These are phyloP conservation scores for Chaetomiaceae sp. DNA, from an alignment of 2,329 filamentous ascomycete species.

Conservation along the genomic window DNA sequence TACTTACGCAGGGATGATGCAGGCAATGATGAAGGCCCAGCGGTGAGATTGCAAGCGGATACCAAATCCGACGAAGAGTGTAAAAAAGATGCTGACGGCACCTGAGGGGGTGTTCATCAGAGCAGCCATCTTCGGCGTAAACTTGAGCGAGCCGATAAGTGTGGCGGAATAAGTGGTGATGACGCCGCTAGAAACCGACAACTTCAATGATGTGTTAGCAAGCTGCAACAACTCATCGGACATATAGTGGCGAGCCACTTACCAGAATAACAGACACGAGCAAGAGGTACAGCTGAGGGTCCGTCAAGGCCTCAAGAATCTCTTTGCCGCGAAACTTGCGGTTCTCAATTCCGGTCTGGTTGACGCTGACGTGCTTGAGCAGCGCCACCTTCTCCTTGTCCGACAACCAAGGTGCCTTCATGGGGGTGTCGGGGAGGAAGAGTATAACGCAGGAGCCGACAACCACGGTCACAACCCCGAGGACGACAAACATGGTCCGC, in stretches of 20 bases:
- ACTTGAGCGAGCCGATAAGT: conserved; percentile 47
- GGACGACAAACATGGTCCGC: conserved; percentile 48
- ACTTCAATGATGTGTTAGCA: conserved; percentile 28
- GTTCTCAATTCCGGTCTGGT: conserved; percentile 55
- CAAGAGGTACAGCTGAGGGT: conserved; percentile 50
- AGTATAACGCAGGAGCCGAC: conserved; percentile 39
- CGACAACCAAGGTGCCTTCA: conserved; percentile 39
- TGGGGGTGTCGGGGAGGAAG: conserved; percentile 47
- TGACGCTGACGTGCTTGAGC: conserved; percentile 51
- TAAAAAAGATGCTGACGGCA: conserved; percentile 49
- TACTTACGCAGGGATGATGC: conserved; percentile 45
- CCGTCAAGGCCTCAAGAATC: conserved; percentile 47
- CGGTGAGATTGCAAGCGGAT: conserved; percentile 45
- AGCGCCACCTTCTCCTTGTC: conserved; percentile 42
- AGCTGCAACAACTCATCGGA: neutral
- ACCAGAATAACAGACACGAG: conserved; percentile 46
- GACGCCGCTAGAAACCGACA: conserved; percentile 51
- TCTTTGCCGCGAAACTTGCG: conserved; percentile 50
- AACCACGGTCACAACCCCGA: conserved; percentile 43
- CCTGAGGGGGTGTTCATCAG: conserved; percentile 54
- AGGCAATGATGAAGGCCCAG: conserved; percentile 47
- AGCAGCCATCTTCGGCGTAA: conserved; percentile 41
- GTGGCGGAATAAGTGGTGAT: conserved; percentile 53
- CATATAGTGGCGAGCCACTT: conserved; percentile 22
- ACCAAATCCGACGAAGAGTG: conserved; percentile 43